Evolutionary conservation across 1,284 basidiomycete species (phyloP).

Genomic region (Wallemia mellicola): DNA sequence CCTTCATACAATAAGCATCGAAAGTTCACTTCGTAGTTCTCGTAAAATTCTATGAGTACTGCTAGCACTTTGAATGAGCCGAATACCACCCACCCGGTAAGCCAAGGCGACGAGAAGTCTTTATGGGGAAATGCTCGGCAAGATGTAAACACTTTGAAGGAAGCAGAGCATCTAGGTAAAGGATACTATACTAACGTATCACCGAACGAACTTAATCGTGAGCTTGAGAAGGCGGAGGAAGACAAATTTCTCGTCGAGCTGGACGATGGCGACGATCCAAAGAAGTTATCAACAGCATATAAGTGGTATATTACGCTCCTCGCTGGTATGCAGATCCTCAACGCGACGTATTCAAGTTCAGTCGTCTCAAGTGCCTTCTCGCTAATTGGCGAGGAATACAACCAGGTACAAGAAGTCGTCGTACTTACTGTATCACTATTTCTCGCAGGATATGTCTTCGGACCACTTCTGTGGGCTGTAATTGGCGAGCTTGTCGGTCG

Average conservation of each 20-base stretch:
- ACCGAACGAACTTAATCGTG: background rate
- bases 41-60: too few species aligned
- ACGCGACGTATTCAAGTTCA: slow-evolving; percentile 17
- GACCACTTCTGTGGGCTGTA: slow-evolving; percentile 17
- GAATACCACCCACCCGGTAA: background rate
- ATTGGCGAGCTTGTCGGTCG: slow-evolving; percentile 9
- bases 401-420: slow-evolving; percentile 16
- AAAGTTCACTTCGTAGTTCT: too few species aligned
- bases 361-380: slow-evolving; percentile 19
- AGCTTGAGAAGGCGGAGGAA: background rate
- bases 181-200: background rate
- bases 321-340: slow-evolving; percentile 2
- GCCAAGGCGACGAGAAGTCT: background rate
- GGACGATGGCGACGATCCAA: background rate
- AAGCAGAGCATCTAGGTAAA: background rate
- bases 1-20: too few species aligned
- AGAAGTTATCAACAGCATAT: background rate
- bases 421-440: slow-evolving; percentile 18
- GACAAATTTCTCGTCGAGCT: background rate
- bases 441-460: slow-evolving; percentile 19
- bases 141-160: background rate
- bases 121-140: background rate
- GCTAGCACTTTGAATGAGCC: background rate
- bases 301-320: background rate
- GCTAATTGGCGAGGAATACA: slow-evolving; percentile 13